Percentiles rank a stretch among this genome's conserved stretches.
These are phyloP conservation scores for Gnetum montanum DNA, from an alignment of 75 land plant species.

Conservation along the genomic window DNA sequence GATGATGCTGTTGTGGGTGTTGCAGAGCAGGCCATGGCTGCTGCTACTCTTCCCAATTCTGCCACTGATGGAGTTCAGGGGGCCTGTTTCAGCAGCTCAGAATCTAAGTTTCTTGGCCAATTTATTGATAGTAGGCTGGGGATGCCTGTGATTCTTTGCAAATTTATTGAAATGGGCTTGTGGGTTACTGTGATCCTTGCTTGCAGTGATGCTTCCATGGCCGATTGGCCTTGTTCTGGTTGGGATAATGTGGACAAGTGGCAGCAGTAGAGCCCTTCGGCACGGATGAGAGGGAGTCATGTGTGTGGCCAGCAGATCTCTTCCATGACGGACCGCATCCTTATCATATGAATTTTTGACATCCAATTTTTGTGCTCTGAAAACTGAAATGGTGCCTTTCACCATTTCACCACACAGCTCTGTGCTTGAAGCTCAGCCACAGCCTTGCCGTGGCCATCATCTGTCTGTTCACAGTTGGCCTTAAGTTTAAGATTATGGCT, in stretches of 20 bases:
- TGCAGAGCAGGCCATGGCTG: slow-evolving; percentile 2
- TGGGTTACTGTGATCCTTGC: neutral
- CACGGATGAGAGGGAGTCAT: neutral
- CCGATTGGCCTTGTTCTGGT: neutral
- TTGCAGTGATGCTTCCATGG: neutral
- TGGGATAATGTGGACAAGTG: slow-evolving; percentile 3
- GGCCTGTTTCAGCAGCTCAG: too few relatives aligned
- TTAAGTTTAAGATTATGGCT: too few relatives aligned
- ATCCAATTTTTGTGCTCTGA: neutral
- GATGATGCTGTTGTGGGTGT: neutral
- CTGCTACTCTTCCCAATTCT: neutral
- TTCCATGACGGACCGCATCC: neutral
- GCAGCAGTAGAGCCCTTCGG: neutral
- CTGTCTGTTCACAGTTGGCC: too few relatives aligned
- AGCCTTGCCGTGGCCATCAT: too few relatives aligned
- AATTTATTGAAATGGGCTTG: neutral
- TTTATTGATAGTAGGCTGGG: too few relatives aligned
- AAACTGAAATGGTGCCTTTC: too few relatives aligned
- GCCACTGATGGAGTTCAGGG: neutral
- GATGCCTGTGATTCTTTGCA: neutral
- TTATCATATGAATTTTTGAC: neutral
- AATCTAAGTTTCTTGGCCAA: too few relatives aligned
- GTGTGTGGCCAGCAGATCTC: slow-evolving; percentile 8
- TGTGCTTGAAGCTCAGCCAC: too few relatives aligned
- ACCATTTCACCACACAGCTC: too few relatives aligned